These are phyloP conservation scores for Penicillium sp. DNA, from an alignment of 2,329 filamentous ascomycete species.

Conservation along the genomic window DNA sequence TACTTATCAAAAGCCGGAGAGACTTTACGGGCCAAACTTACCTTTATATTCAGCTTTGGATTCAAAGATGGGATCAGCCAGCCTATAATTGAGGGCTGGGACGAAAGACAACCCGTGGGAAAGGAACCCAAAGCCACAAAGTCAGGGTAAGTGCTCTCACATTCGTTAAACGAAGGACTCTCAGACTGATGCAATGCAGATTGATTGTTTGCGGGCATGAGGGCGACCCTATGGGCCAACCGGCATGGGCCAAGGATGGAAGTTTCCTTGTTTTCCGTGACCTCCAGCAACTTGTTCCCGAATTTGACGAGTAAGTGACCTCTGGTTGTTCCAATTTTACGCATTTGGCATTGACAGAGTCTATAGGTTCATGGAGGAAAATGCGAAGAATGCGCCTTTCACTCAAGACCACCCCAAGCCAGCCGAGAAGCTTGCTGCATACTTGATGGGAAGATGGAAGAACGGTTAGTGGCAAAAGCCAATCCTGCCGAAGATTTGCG, in stretches of 20 bases:
- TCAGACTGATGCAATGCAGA: conserved; percentile 23
- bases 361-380: conserved; percentile 35
- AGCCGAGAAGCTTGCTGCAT: conserved; percentile 40
- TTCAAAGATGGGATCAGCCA: conserved; percentile 46
- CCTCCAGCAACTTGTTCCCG: conserved; percentile 46
- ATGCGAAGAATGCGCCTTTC: conserved; percentile 21
- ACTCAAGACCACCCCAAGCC: conserved; percentile 19
- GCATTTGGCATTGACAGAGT: not conserved
- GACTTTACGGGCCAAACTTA: not conserved
- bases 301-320: conserved; percentile 36
- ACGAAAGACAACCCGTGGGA: conserved; percentile 7
- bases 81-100: conserved; percentile 38
- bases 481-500: not conserved
- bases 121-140: conserved; percentile 11
- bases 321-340: not conserved
- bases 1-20: not conserved
- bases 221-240: conserved; percentile 34
- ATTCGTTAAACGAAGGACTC: conserved; percentile 3
- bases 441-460: conserved; percentile 48
- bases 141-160: conserved; percentile 24
- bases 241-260: conserved; percentile 44
- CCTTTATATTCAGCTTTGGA: conserved; percentile 37
- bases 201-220: conserved; percentile 40
- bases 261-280: conserved; percentile 48
- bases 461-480: conserved; percentile 21